Conservation (phyloP, 352 stramenopile genomes). For the Phytophthora boehmeriae region DNA sequence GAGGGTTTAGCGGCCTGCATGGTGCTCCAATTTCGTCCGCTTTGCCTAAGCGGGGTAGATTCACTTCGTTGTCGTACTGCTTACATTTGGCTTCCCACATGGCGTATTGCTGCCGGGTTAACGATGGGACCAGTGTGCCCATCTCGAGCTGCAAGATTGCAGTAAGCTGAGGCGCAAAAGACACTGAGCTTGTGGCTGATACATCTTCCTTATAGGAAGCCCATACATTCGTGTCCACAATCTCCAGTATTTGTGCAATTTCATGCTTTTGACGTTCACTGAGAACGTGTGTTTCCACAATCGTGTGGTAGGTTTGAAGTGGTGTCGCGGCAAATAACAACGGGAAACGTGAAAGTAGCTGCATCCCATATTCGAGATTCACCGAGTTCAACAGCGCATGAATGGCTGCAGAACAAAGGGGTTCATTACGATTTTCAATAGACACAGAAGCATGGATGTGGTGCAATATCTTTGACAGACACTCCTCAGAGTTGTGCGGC, state of each 20-base stretch:
- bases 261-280: conserved; percentile 69
- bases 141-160: conserved; percentile 75
- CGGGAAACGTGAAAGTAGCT: conserved; percentile 61
- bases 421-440: conserved; percentile 50
- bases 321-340: conserved; percentile 68
- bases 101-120: conserved; percentile 56
- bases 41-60: conserved; percentile 17
- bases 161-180: conserved; percentile 72
- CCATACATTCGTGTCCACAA: conserved; percentile 85
- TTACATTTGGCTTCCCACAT: conserved; percentile 60
- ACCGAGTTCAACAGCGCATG: conserved; percentile 72
- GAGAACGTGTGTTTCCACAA: conserved; percentile 75
- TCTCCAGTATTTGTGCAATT: conserved; percentile 75
- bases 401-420: conserved; percentile 64
- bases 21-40: conserved; percentile 11
- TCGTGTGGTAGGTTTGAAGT: conserved; percentile 78
- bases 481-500: conserved; percentile 30
- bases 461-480: conserved; percentile 51
- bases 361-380: conserved; percentile 59
- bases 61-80: conserved; percentile 52
- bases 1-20: conserved; percentile 16
- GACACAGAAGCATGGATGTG: conserved; percentile 54
- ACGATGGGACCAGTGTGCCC: conserved; percentile 37
- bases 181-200: conserved; percentile 45
- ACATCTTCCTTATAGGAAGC: conserved; percentile 75